These are phyloP conservation scores for Liquidambar formosana DNA, from an alignment of 164 flowering plant species.

Conservation along the genomic window DNA sequence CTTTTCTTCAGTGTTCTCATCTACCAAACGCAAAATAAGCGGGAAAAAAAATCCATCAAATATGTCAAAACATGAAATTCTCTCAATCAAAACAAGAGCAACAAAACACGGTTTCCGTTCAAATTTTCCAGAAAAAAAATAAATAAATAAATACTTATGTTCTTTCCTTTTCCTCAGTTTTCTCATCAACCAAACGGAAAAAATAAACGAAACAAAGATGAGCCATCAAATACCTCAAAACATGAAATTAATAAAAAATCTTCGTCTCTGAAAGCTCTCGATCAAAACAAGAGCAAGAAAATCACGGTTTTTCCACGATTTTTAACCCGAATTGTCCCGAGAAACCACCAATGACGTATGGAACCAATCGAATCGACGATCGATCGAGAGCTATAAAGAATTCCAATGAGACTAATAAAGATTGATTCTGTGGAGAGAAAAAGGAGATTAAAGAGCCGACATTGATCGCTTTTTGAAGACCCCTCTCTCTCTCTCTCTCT, in stretches of 20 bases:
- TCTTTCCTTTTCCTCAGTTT: background rate
- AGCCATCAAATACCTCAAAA: slow-evolving; percentile 6
- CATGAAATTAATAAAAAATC: background rate
- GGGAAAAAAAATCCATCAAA: background rate
- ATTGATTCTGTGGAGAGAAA: slow-evolving; percentile 10
- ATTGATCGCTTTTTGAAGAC: slow-evolving; percentile 19
- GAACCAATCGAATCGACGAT: background rate
- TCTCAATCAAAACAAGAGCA: background rate
- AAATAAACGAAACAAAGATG: background rate
- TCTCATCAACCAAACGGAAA: slow-evolving; percentile 4
- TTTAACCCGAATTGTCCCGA: background rate
- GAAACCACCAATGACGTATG: slow-evolving; percentile 5
- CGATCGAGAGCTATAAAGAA: too few species aligned
- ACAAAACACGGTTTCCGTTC: background rate
- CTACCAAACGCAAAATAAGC: slow-evolving; percentile 1
- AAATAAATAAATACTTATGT: too few species aligned
- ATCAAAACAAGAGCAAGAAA: background rate
- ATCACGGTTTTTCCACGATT: background rate
- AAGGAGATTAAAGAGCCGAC: slow-evolving; percentile 20
- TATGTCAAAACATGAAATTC: slow-evolving; percentile 5
- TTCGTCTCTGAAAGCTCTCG: background rate
- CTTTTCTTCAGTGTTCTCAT: background rate
- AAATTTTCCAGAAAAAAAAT: too few species aligned
- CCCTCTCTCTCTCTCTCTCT: too few species aligned
- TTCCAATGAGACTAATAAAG: background rate